Evolutionary conservation across 371 early-diverging fungal genomes (phyloP).

Genomic region (Mucor velutinosus): DNA sequence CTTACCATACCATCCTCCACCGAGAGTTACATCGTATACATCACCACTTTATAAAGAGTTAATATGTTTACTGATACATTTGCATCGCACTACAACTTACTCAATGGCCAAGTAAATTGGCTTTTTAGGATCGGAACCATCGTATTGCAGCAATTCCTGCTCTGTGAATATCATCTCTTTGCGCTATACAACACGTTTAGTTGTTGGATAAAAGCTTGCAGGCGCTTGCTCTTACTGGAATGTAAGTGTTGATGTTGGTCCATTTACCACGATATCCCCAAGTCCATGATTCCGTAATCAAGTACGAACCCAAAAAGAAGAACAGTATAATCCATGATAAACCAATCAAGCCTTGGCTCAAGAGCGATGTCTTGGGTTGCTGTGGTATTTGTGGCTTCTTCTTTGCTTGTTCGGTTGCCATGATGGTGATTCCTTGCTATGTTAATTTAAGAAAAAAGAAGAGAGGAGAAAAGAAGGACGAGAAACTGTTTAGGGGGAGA

Average conservation of each 20-base stretch:
- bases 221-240: constrained; percentile 52
- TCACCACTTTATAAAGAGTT: constrained; percentile 58
- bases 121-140: constrained; percentile 74
- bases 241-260: constrained; percentile 72
- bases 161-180: constrained; percentile 70
- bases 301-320: constrained; percentile 64
- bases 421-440: background rate
- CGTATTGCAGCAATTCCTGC: constrained; percentile 72
- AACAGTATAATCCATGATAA: constrained; percentile 44
- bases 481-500: background rate
- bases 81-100: constrained; percentile 40
- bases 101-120: constrained; percentile 91
- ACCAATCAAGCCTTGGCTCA: constrained; percentile 26
- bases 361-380: constrained; percentile 11
- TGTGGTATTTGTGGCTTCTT: background rate
- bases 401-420: background rate
- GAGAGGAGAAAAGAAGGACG: constrained; percentile 1
- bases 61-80: background rate
- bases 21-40: constrained; percentile 85
- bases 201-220: background rate
- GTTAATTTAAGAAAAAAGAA: background rate
- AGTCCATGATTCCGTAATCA: constrained; percentile 77
- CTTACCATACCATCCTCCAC: constrained; percentile 77
- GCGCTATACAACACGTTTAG: constrained; percentile 24
- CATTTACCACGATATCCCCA: constrained; percentile 80